Evolutionary conservation across 768 basidiomycete species (phyloP).

Genomic region (Mycena indigotica): DNA sequence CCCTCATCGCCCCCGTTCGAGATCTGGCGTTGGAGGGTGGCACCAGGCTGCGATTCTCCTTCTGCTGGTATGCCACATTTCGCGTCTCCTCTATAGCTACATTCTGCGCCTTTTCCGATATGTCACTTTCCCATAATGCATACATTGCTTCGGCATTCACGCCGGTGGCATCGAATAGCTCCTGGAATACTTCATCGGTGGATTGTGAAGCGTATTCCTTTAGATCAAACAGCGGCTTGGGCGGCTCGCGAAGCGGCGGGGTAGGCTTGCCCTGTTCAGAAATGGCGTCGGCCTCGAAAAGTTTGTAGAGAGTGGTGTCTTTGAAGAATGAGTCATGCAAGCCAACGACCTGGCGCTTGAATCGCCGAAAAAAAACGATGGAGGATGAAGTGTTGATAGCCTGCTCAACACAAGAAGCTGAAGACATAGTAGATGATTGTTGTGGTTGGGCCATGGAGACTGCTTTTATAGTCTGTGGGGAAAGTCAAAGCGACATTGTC

Average conservation of each 20-base stretch:
- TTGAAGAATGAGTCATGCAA: neutral
- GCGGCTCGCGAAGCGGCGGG: too few relatives aligned
- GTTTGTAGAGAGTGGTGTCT: neutral
- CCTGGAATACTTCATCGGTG: neutral
- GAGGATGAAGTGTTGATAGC: neutral
- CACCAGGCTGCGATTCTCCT: too few relatives aligned
- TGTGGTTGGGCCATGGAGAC: neutral
- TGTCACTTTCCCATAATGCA: neutral
- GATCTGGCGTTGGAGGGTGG: neutral
- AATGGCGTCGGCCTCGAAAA: neutral
- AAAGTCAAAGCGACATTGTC: too few relatives aligned
- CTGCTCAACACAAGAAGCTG: neutral
- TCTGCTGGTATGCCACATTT: too few relatives aligned
- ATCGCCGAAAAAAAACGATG: too few relatives aligned
- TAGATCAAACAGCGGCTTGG: neutral
- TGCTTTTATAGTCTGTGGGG: neutral
- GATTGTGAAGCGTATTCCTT: neutral
- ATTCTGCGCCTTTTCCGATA: too few relatives aligned
- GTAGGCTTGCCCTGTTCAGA: too few relatives aligned
- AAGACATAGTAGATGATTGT: neutral
- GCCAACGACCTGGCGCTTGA: too few relatives aligned
- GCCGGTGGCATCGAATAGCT: neutral
- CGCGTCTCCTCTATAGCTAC: too few relatives aligned
- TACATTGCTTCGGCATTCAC: neutral
- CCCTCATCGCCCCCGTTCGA: neutral